Percentiles rank a stretch among this genome's conserved stretches.
Evolutionary conservation across 179 eudicot genomes (phyloP).

Genomic region (Spergularia azorica): DNA sequence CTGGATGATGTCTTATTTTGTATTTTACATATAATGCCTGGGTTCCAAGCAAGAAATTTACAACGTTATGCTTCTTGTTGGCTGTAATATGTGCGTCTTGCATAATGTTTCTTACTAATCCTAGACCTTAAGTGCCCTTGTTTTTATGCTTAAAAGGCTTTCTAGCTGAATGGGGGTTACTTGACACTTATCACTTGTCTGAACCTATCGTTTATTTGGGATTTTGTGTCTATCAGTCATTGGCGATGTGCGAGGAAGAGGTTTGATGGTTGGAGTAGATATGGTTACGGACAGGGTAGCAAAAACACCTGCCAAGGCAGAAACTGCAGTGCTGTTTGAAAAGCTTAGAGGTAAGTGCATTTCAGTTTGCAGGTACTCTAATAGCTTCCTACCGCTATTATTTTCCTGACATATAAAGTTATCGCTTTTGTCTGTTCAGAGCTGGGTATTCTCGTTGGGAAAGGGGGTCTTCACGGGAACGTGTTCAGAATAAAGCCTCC

Average conservation of each 20-base stretch:
- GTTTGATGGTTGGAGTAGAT: constrained; percentile 97
- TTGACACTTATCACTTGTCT: neutral
- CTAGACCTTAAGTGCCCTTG: neutral
- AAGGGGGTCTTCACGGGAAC: constrained; percentile 96
- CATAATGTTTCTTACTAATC: neutral
- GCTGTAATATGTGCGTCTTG: neutral
- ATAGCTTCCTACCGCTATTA: neutral
- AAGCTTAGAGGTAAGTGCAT: constrained; percentile 70
- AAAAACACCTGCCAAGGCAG: constrained; percentile 96
- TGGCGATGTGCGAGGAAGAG: constrained; percentile 97
- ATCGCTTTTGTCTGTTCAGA: constrained; percentile 38
- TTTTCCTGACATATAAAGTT: constrained; percentile 12
- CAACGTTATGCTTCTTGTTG: neutral
- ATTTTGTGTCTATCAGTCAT: constrained; percentile 48
- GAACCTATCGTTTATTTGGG: neutral
- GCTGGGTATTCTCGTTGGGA: constrained; percentile 90
- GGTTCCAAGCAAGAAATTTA: neutral
- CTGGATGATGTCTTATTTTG: constrained; percentile 2
- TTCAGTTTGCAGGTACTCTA: constrained; percentile 7
- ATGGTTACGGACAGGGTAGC: constrained; percentile 78
- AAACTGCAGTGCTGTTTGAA: constrained; percentile 82
- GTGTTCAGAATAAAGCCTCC: constrained; percentile 98
- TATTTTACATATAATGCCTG: neutral
- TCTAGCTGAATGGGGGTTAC: neutral
- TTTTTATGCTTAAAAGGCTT: neutral